Evolutionary conservation across 345 rosid species (phyloP).

Genomic region (Lepidium africanum): DNA sequence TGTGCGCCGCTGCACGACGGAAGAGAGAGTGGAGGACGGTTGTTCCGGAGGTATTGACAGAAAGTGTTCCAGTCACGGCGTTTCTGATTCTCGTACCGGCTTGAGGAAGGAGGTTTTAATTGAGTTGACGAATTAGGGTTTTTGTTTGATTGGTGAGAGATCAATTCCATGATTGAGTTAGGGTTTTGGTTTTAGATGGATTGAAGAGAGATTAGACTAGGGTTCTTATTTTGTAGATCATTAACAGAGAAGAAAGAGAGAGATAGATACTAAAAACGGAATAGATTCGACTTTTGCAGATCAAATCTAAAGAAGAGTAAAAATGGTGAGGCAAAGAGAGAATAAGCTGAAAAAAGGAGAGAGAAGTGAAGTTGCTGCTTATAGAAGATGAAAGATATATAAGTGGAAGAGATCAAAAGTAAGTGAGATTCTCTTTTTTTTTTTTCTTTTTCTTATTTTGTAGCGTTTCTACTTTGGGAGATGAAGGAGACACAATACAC

Average conservation of each 20-base stretch:
- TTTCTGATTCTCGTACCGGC: conserved; percentile 35
- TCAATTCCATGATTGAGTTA: conserved; percentile 36
- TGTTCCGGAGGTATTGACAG: conserved; percentile 32
- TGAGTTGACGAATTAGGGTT: conserved; percentile 18
- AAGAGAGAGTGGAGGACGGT: conserved; percentile 32
- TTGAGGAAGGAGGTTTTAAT: conserved; percentile 30
- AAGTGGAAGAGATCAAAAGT: conserved; percentile 25
- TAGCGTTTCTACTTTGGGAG: conserved; percentile 27
- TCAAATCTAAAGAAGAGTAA: conserved; percentile 17
- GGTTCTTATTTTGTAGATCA: conserved; percentile 10
- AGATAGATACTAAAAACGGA: conserved; percentile 13
- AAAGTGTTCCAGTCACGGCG: conserved; percentile 38
- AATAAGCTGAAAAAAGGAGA: neutral
- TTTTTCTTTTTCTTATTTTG: neutral
- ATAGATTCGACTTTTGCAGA: conserved; percentile 14
- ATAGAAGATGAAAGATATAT: conserved; percentile 5
- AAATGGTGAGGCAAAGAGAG: conserved; percentile 31
- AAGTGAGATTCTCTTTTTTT: conserved; percentile 8
- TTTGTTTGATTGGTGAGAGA: conserved; percentile 27
- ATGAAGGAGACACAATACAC: conserved; percentile 12
- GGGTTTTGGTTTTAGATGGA: conserved; percentile 4
- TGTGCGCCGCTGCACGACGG: conserved; percentile 34
- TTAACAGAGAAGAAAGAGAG: conserved; percentile 4
- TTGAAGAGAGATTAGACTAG: conserved; percentile 13
- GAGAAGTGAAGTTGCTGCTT: conserved; percentile 14